phyloP scores from a whole-genome alignment of 73 alveolate genomes.

The Paramecium sonneborni region DNA sequence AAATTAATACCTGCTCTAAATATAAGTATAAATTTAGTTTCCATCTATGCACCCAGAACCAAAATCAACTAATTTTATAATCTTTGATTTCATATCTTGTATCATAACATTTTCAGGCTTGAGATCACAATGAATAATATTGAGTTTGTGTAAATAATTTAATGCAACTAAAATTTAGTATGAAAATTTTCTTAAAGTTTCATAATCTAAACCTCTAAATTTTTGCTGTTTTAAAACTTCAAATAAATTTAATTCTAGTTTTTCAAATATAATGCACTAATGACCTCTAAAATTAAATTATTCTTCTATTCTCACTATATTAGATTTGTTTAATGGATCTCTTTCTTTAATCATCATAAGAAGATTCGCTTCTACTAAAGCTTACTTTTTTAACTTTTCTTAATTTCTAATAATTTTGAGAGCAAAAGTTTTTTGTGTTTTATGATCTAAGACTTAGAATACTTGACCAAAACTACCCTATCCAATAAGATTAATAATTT shows the following conservation, averaged over 20 bases:
- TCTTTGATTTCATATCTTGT: conserved; percentile 69
- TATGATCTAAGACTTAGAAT: conserved; percentile 90
- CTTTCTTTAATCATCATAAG: conserved; percentile 77
- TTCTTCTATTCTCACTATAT: conserved; percentile 70
- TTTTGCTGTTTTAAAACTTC: conserved; percentile 78
- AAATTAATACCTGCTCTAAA: conserved; percentile 75
- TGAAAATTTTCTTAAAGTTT: conserved; percentile 74
- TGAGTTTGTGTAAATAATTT: conserved; percentile 60
- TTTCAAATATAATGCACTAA: conserved; percentile 80
- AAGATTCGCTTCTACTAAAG: conserved; percentile 88
- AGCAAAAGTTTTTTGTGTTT: conserved; percentile 84
- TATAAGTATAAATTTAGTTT: conserved; percentile 82
- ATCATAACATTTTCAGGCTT: conserved; percentile 87
- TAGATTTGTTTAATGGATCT: conserved; percentile 76
- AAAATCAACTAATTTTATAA: conserved; percentile 83
- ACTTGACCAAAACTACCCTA: conserved; percentile 97
- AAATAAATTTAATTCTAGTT: conserved; percentile 78
- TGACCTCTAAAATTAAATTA: conserved; percentile 72
- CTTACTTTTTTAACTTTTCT: conserved; percentile 89
- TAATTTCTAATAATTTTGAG: conserved; percentile 91
- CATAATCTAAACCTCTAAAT: conserved; percentile 79
- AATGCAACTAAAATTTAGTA: conserved; percentile 75
- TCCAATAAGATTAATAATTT: conserved; percentile 85
- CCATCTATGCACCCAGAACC: conserved; percentile 84
- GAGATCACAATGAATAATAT: conserved; percentile 86